These are phyloP conservation scores for Pseudognaphalium luteoalbum DNA, from an alignment of 129 eudicot genomes.

Conservation along the genomic window DNA sequence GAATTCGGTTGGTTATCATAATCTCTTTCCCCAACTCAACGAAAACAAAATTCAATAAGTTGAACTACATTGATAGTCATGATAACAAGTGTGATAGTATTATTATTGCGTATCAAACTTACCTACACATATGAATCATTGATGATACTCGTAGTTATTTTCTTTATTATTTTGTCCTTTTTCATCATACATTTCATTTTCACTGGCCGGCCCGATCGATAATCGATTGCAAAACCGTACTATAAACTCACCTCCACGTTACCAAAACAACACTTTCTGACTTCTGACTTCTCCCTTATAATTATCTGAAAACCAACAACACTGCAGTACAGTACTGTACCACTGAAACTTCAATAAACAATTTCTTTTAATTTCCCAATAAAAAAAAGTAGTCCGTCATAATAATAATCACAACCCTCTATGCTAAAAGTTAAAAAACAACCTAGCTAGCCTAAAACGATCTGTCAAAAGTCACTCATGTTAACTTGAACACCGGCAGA, in stretches of 20 bases:
- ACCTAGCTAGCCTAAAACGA: too few relatives aligned
- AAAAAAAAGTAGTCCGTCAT: too few relatives aligned
- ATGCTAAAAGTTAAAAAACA: neutral
- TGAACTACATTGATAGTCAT: too few relatives aligned
- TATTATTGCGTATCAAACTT: too few relatives aligned
- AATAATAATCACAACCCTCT: conserved; percentile 16
- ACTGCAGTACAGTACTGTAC: neutral
- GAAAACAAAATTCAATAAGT: too few relatives aligned
- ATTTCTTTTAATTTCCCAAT: neutral
- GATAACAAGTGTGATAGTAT: too few relatives aligned
- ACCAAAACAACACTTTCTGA: neutral
- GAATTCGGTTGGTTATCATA: too few relatives aligned
- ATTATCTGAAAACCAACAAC: neutral
- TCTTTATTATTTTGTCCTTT: too few relatives aligned
- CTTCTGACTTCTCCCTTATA: neutral
- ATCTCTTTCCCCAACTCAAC: too few relatives aligned
- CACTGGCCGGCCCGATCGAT: neutral
- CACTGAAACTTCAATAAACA: neutral
- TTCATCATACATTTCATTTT: neutral
- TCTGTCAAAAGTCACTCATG: conserved; percentile 19
- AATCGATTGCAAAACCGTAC: neutral
- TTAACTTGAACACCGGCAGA: conserved; percentile 27
- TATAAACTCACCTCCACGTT: neutral
- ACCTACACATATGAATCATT: too few relatives aligned
- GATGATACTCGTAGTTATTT: neutral